phyloP scores from a whole-genome alignment of 352 stramenopile genomes.

The Phytophthora pisi region DNA sequence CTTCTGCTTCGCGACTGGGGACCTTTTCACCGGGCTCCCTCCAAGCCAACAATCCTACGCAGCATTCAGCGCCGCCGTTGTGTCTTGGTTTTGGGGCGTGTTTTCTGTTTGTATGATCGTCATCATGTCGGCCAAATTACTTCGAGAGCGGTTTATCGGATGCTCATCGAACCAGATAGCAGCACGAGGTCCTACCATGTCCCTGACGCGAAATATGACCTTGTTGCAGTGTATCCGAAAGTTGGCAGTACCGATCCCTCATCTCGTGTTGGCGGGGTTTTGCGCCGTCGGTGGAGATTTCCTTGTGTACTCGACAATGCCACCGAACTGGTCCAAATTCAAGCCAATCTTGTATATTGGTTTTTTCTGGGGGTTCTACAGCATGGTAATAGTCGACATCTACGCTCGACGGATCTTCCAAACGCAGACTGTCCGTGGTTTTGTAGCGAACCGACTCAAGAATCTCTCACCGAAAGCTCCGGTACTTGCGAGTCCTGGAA shows the following conservation, averaged over 20 bases:
- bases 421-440: slow-evolving; percentile 15
- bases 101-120: slow-evolving; percentile 17
- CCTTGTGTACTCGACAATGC: slow-evolving; percentile 1
- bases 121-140: slow-evolving; percentile 13
- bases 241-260: not conserved
- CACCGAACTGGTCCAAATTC: not conserved
- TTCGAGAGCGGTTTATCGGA: slow-evolving; percentile 14
- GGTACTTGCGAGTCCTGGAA: not conserved
- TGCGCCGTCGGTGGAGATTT: slow-evolving; percentile 1
- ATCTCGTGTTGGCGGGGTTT: not conserved
- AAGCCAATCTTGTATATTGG: slow-evolving; percentile 21
- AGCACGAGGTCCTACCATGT: not conserved
- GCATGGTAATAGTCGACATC: slow-evolving; percentile 10
- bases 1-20: slow-evolving; percentile 15
- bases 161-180: not conserved
- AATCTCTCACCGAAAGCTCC: not conserved
- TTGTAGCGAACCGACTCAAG: not conserved
- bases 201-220: slow-evolving; percentile 2
- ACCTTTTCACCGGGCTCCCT: slow-evolving; percentile 8
- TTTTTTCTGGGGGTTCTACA: slow-evolving; percentile 9
- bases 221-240: slow-evolving; percentile 6
- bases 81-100: slow-evolving; percentile 14
- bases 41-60: slow-evolving; percentile 10
- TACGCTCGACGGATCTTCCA: slow-evolving; percentile 12
- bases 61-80: slow-evolving; percentile 14